phyloP scores from a whole-genome alignment of 1,284 basidiomycete species.

The Sutorius eximius region DNA sequence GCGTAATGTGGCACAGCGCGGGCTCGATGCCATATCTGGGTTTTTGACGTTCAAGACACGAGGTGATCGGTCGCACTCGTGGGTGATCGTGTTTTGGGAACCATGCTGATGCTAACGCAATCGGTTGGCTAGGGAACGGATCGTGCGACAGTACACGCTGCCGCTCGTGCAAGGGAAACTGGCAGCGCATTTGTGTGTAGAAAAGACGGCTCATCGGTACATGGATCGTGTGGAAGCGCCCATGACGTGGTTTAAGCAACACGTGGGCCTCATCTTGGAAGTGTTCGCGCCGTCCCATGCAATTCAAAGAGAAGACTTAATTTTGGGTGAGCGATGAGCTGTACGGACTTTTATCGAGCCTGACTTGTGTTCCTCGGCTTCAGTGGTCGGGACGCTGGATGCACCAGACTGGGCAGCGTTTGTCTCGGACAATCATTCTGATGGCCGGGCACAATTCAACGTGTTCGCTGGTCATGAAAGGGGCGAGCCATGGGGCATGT shows the following conservation, averaged over 20 bases:
- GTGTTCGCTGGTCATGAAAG: slow-evolving; percentile 50
- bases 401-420: slow-evolving; percentile 68
- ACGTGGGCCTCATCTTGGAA: slow-evolving; percentile 62
- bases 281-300: slow-evolving; percentile 53
- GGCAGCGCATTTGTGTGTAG: slow-evolving; percentile 63
- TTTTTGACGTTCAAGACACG: slow-evolving; percentile 47
- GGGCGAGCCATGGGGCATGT: slow-evolving; percentile 68
- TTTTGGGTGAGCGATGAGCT: slow-evolving; percentile 50
- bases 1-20: slow-evolving; percentile 52
- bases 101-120: slow-evolving; percentile 9
- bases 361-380: slow-evolving; percentile 5
- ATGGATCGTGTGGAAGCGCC: slow-evolving; percentile 60
- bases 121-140: slow-evolving; percentile 39
- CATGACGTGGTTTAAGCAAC: slow-evolving; percentile 69
- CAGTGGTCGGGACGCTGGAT: slow-evolving; percentile 71
- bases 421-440: slow-evolving; percentile 66
- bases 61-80: slow-evolving; percentile 40
- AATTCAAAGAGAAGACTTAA: slow-evolving; percentile 69
- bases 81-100: slow-evolving; percentile 10
- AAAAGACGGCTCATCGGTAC: slow-evolving; percentile 67
- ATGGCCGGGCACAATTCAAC: slow-evolving; percentile 66
- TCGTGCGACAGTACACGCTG: slow-evolving; percentile 57
- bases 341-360: background rate
- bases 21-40: slow-evolving; percentile 56
- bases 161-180: slow-evolving; percentile 64